Base-by-base conservation (phyloP, 306 rosid genomes). In the Carpinus viminea region DNA sequence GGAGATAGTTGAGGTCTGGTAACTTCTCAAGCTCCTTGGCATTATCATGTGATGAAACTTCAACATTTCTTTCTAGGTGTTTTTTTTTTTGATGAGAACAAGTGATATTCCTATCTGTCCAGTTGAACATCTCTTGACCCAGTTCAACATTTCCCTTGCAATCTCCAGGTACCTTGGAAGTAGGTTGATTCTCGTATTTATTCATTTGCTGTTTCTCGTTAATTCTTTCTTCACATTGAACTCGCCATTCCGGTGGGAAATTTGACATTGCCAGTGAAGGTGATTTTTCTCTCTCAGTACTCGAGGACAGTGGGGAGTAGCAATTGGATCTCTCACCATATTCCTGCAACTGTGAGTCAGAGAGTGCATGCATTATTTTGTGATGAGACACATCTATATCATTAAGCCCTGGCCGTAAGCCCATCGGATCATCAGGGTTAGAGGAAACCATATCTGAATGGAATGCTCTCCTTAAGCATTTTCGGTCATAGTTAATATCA, bases 321-420 rank as follows among this genome's bases (percentile, higher is more conserved):
- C 45, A 64, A 74, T 51, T 77, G 85, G 73, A 80, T 26, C 76
- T 87, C 70, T 86, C 85, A 75, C 68, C 79, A 71, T 68, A 84
- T 80, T 84, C 87, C 13, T 73, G 85, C 87, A 92, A 86, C 52
- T 53, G 73, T 26, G 98, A 81, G 51, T 90, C 90, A 9, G 93
- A 90, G 62, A 68, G 59, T 54, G 78, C 87, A 77, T 86, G 94
- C 76, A 85, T 84, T 60, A 88, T 80, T 84, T 70, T 87, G 76
- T 66, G 48, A 28, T 76, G 79, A 79, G 85, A 80, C 68, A 73
- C 78, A 70, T 85, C 87, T 82, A 70, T 83, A 62, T 68, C 79
- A 69, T 59, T 78, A 56, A 85, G 61, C 75, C 59, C 83, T n/a
- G 87, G 64, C 76, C 64, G 68, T 57, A 87, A 76, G 60, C 79